Evolutionary conservation across 2,329 filamentous ascomycete genomes (phyloP).

Genomic region (Lachnellula arida): DNA sequence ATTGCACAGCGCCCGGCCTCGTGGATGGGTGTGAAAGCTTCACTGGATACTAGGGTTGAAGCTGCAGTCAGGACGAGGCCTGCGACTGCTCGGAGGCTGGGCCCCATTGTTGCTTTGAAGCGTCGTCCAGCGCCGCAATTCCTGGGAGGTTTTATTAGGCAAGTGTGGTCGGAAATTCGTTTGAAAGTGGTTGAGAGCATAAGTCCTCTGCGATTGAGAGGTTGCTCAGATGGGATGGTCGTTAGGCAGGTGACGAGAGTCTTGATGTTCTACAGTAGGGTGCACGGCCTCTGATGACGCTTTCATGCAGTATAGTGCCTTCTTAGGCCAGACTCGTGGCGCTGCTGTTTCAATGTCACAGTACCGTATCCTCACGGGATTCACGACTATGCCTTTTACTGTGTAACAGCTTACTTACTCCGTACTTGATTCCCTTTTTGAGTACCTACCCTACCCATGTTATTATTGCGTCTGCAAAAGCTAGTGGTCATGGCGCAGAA

Average conservation of each 20-base stretch:
- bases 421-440: too few species aligned
- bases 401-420: too few species aligned
- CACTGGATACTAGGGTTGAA: slow-evolving; percentile 18
- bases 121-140: slow-evolving; percentile 14
- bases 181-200: too few species aligned
- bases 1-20: slow-evolving; percentile 88
- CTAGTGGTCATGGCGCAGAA: too few species aligned
- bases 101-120: slow-evolving; percentile 16
- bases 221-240: background rate
- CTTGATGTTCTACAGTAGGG: background rate
- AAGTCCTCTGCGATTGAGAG: background rate
- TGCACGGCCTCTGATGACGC: background rate
- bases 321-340: background rate
- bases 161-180: background rate
- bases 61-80: slow-evolving; percentile 14
- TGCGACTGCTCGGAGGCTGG: slow-evolving; percentile 18
- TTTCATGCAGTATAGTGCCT: too few species aligned
- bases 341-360: background rate
- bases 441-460: too few species aligned
- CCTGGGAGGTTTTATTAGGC: background rate
- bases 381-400: background rate
- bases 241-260: background rate
- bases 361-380: background rate
- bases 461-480: too few species aligned
- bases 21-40: slow-evolving; percentile 52